Percentiles rank a stretch among this genome's conserved stretches.
Conservation (phyloP, 2,329 filamentous ascomycete genomes). For the Stemphylium vesicarium region DNA sequence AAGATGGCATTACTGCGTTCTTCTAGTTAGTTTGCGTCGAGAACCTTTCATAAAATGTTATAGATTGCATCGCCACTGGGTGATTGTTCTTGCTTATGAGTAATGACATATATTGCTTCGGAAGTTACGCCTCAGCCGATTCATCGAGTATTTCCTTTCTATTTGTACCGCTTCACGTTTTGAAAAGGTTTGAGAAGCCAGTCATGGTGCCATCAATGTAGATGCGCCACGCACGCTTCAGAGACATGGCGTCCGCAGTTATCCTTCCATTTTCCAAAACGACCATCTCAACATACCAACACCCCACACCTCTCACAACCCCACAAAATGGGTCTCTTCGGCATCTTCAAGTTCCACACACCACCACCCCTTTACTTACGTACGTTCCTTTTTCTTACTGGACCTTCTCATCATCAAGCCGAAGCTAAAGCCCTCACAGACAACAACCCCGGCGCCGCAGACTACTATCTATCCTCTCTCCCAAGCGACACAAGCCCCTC, state of each 20-base stretch:
- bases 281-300: too few relatives aligned
- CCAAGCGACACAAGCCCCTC: background rate
- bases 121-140: background rate
- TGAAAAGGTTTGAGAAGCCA: too few relatives aligned
- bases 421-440: background rate
- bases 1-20: constrained; percentile 24
- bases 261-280: background rate
- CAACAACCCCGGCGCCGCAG: background rate
- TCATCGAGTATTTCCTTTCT: background rate
- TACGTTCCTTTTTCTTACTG: background rate
- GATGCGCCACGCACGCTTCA: too few relatives aligned
- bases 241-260: background rate
- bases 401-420: too few relatives aligned
- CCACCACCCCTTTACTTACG: background rate
- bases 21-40: background rate
- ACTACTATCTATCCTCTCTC: background rate
- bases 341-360: background rate
- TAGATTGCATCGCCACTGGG: background rate
- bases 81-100: background rate
- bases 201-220: too few relatives aligned
- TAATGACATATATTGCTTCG: background rate
- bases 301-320: too few relatives aligned
- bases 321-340: background rate
- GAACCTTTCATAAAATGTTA: background rate
- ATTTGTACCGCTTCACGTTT: too few relatives aligned